Evolutionary conservation across 2,329 filamentous ascomycete genomes (phyloP), one percentile per base, ranked within the genome.

Genomic region (Trichoderma breve): DNA sequence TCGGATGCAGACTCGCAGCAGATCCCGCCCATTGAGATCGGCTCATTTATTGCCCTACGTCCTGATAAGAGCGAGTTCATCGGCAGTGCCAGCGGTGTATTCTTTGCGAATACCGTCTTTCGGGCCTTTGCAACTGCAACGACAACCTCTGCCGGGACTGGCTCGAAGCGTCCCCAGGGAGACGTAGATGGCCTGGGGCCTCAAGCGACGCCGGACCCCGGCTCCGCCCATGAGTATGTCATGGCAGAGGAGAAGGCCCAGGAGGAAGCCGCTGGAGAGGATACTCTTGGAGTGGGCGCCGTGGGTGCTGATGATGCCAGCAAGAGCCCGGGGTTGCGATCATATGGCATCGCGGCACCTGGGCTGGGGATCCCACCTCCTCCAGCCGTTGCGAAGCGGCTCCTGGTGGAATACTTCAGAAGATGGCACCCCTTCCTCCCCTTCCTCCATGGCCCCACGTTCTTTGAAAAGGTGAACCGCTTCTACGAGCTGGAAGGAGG

Each of bases 31-130:
- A 70, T 70, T n/a, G 66, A 70, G 57, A 70, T 70, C 66, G 66
- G 66, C 66, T 70, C 66, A 70, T 70, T 70, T 70, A 70, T 70
- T 62, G 66, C 66, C 66, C 66, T 70, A 58, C 66, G 66, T n/a
- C 66, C 66, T 39, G 66, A 70, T 43, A 70, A 70, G 39, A 70
- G 66, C 66, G 66, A 70, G 15, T 70, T 70, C 21, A 70, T 70
- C 15, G 66, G 66, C 39, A 70, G 66, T 62, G 66, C 66, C 66
- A 70, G 66, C 39, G 66, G 66, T 21, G 66, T 70, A 21, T 70
- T 70, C 57, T 70, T 70, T 28, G 66, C 66, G 30, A 70, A 70
- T 11, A 70, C 66, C 57, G 66, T 70, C 66, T 70, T 70, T 15
- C 57, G 66, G 39, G 66, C 66, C 15, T 70, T 70, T 51, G 57